phyloP scores from a whole-genome alignment of 345 rosid species.

The Acer campestre region DNA sequence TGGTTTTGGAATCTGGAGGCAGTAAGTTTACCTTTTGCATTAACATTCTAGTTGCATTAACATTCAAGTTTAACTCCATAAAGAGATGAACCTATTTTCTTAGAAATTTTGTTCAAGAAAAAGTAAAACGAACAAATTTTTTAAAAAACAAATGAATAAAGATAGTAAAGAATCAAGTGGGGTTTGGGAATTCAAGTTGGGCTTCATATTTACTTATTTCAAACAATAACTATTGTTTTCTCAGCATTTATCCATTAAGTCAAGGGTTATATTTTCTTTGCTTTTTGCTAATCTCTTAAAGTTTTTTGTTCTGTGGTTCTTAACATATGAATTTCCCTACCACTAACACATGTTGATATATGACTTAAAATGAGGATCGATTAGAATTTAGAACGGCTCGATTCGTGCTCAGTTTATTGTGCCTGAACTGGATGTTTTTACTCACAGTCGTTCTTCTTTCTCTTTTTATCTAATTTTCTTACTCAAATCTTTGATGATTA shows the following conservation, averaged over 20 bases:
- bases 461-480: background rate
- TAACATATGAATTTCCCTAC: background rate
- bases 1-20: constrained; percentile 97
- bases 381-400: background rate
- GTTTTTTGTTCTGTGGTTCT: background rate
- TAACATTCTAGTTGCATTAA: background rate
- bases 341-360: background rate
- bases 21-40: constrained; percentile 51
- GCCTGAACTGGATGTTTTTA: background rate
- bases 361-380: background rate
- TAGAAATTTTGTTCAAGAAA: background rate
- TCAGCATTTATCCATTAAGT: background rate
- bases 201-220: constrained; percentile 10
- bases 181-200: background rate
- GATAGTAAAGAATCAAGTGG: background rate
- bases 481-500: too few relatives aligned
- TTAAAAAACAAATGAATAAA: background rate
- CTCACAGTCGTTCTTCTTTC: background rate
- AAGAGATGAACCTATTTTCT: background rate
- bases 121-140: background rate
- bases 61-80: background rate
- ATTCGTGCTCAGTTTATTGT: background rate
- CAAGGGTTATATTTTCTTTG: background rate
- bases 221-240: background rate
- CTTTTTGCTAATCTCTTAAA: background rate